These are phyloP conservation scores for Gossypium turneri DNA, from an alignment of 345 rosid species.

Conservation along the genomic window DNA sequence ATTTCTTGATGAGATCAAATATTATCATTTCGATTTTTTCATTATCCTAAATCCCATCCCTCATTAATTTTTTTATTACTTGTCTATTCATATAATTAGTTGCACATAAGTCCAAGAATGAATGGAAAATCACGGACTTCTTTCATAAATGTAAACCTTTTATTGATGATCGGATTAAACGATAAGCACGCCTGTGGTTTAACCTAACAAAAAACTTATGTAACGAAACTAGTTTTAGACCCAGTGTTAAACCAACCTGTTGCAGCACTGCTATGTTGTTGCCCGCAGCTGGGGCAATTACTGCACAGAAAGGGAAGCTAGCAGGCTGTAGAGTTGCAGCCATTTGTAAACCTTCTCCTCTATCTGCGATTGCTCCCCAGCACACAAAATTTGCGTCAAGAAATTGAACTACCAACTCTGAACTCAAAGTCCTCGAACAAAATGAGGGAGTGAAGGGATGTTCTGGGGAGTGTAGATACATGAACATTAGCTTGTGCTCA, in stretches of 20 bases:
- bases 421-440: slow-evolving; percentile 47
- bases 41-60: too few relatives aligned
- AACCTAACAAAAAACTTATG: not conserved
- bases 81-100: not conserved
- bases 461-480: slow-evolving; percentile 49
- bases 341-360: slow-evolving; percentile 53
- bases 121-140: not conserved
- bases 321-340: slow-evolving; percentile 33
- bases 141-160: not conserved
- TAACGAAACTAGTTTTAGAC: not conserved
- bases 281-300: slow-evolving; percentile 46
- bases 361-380: slow-evolving; percentile 48
- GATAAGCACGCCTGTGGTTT: not conserved
- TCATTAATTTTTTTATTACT: not conserved
- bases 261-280: slow-evolving; percentile 44
- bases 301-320: slow-evolving; percentile 53
- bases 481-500: slow-evolving; percentile 49
- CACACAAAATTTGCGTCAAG: slow-evolving; percentile 53
- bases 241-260: slow-evolving; percentile 37
- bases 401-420: slow-evolving; percentile 50
- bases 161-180: not conserved
- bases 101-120: not conserved
- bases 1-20: too few relatives aligned
- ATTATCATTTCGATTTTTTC: too few relatives aligned
- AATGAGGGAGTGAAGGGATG: slow-evolving; percentile 59